Base-by-base conservation (phyloP, 1,139 yeast species). In the Diutina mesorugosa region DNA sequence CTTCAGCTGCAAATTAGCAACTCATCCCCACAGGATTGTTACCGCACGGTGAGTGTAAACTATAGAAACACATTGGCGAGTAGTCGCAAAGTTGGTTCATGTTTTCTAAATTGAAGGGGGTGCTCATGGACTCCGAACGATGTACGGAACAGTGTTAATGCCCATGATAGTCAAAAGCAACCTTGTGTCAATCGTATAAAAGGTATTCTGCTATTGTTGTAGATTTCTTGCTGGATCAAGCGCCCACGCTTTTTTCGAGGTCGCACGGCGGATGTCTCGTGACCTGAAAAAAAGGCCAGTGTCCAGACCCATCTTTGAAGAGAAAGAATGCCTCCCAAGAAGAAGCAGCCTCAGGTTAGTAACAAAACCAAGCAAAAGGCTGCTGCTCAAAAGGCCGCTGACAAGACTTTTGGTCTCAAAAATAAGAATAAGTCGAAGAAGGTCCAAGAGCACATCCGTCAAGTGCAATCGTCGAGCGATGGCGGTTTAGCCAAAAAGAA, bases 351-450 rank as follows among this genome's bases (percentile, higher is more conserved):
- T 8, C 85, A 83, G 60, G 84, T 76, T 64, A 79, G 71, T 72
- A 78, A 74, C 65, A 88, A 88, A 74, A 83, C 83, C 60, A 80
- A 80, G 66, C 86, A 88, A 68, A 85, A 84, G 72, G 77, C 74
- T 62, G 21, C 32, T 48, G 38, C 30, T 8, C 82, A 84, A 71
- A 71, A 82, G 50, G 86, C 85, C 61, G 93, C 87, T 55, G 98
- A 93, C 71, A 90, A 90, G 72, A 87, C 97, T 2, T 93, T 93
- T 67, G 99, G 99, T 59, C 77, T 93, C 77, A 93, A 90, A 68
- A 90, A 90, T 72, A 95, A 95, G 72, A 90, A 90, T 72, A 87
- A 89, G 66, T 90, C 98, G 54, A 81, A 93, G 65, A 93, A 85
- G 67, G 99, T 95, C 51, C 99, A 95, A 71, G 82, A 79, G 61